phyloP scores from a whole-genome alignment of 331 rosid species.

The Quercus lobata region DNA sequence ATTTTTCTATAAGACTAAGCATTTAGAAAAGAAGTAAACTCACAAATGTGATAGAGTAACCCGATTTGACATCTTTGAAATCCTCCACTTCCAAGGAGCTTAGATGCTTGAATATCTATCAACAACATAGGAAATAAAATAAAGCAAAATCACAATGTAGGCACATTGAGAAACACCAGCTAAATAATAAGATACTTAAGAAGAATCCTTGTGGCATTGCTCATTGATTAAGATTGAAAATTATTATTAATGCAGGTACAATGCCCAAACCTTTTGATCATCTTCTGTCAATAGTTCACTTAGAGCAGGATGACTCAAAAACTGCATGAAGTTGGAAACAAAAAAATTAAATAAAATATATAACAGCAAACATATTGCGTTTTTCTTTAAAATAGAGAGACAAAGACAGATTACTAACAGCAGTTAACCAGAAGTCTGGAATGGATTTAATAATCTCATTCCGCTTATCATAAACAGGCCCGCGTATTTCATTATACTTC shows the following conservation, averaged over 20 bases:
- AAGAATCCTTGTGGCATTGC: background rate
- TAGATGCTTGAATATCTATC: conserved; percentile 81
- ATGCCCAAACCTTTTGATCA: conserved; percentile 60
- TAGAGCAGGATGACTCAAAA: conserved; percentile 87
- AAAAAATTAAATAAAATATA: background rate
- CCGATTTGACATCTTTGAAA: conserved; percentile 80
- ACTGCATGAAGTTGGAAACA: conserved; percentile 40
- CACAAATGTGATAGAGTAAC: conserved; percentile 76
- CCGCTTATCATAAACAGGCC: conserved; percentile 73
- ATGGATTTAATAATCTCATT: conserved; percentile 70
- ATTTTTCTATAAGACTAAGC: background rate
- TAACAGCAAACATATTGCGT: background rate
- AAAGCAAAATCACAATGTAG: conserved; percentile 1
- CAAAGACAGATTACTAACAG: conserved; percentile 50
- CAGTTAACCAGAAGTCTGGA: conserved; percentile 95
- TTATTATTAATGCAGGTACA: background rate
- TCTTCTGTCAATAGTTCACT: conserved; percentile 68
- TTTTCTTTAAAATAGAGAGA: background rate
- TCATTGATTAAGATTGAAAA: background rate
- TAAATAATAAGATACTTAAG: background rate
- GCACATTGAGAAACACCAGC: conserved; percentile 8
- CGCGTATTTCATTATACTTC: conserved; percentile 79
- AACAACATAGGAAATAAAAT: background rate
- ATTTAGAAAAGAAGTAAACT: conserved; percentile 32
- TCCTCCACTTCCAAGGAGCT: conserved; percentile 89